Evolutionary conservation across 2,329 filamentous ascomycete species (phyloP).

Genomic region (Fusarium piperis): DNA sequence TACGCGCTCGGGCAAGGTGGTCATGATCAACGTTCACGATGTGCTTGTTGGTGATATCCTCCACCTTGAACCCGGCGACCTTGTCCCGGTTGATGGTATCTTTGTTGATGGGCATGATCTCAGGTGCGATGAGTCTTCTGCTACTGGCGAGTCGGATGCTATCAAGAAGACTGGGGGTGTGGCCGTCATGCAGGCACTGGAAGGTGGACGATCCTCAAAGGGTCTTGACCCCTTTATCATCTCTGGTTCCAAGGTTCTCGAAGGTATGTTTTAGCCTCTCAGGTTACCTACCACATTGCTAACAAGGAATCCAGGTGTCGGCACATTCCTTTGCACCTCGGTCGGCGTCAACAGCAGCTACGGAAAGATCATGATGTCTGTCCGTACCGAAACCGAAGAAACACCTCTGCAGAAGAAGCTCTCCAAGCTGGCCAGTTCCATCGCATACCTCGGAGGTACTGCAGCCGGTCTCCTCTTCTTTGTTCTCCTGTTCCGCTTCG

Average conservation of each 20-base stretch:
- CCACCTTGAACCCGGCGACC: slow-evolving; percentile 45
- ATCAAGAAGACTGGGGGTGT: not conserved
- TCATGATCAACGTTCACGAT: slow-evolving; percentile 71
- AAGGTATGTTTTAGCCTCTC: not conserved
- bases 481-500: not conserved
- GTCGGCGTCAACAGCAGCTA: slow-evolving; percentile 62
- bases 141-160: not conserved
- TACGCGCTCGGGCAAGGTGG: slow-evolving; percentile 70
- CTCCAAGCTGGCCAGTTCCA: not conserved
- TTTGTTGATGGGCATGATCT: not conserved
- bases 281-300: not conserved
- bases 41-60: slow-evolving; percentile 75
- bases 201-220: not conserved
- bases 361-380: slow-evolving; percentile 64
- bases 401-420: slow-evolving; percentile 67
- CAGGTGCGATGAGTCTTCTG: not conserved
- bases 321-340: slow-evolving; percentile 62
- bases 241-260: not conserved
- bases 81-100: not conserved
- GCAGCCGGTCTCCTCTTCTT: not conserved
- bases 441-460: not conserved
- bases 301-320: slow-evolving; percentile 57
- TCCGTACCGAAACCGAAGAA: slow-evolving; percentile 58
- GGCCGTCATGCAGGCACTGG: not conserved
- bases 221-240: not conserved